Conservation (phyloP, 768 basidiomycete species). For the Hysterangium stoloniferum region DNA sequence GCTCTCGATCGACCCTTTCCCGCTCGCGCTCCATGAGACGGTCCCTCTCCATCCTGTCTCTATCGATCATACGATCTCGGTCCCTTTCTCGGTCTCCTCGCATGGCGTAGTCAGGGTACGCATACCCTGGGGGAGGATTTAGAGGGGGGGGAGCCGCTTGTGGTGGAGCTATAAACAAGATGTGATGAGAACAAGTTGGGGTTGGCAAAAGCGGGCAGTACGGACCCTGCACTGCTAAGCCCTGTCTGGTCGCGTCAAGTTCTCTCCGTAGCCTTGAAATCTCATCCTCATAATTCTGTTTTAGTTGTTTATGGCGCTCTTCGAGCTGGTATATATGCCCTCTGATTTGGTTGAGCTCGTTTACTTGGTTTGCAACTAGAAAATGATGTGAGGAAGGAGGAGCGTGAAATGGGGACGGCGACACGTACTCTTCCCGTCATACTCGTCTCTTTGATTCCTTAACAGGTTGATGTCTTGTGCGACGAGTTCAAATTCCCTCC, state of each 20-base stretch:
- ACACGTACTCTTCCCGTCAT: conserved; percentile 75
- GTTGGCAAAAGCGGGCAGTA: conserved; percentile 17
- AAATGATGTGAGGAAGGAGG: background rate
- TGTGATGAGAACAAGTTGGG: conserved; percentile 22
- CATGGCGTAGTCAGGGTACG: conserved; percentile 28
- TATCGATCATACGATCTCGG: conserved; percentile 34
- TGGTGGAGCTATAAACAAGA: conserved; percentile 21
- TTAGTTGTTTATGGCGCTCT: conserved; percentile 75
- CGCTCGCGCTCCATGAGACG: conserved; percentile 11
- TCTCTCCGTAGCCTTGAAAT: conserved; percentile 64
- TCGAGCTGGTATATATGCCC: conserved; percentile 91
- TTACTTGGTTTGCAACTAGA: conserved; percentile 73
- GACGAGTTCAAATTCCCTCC: conserved; percentile 77
- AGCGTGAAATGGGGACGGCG: conserved; percentile 3
- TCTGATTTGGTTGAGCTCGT: conserved; percentile 84
- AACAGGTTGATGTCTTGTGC: conserved; percentile 57
- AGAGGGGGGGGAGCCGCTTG: conserved; percentile 28
- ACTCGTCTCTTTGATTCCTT: conserved; percentile 79
- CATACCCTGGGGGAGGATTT: conserved; percentile 26
- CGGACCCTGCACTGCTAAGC: conserved; percentile 4
- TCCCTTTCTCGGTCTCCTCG: conserved; percentile 34
- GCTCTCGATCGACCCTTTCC: conserved; percentile 12
- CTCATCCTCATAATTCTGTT: conserved; percentile 84
- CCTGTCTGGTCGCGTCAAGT: conserved; percentile 43
- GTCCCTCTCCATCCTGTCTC: conserved; percentile 19